These are phyloP conservation scores for Entonaema liquescens DNA, from an alignment of 495 filamentous ascomycete genomes.

Conservation along the genomic window DNA sequence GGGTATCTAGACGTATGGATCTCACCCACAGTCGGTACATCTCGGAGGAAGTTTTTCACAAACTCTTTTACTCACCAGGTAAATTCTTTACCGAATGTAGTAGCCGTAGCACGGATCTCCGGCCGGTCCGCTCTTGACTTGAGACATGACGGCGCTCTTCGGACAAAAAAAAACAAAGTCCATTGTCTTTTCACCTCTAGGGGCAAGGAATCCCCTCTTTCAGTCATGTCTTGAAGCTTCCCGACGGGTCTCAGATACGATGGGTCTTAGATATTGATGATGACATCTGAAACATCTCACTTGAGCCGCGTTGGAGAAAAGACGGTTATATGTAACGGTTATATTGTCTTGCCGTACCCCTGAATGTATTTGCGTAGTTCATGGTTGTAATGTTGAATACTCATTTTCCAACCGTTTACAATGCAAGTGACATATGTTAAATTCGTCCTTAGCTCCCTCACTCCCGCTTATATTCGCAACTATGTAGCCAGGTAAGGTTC, in stretches of 20 bases:
- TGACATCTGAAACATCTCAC: conserved; percentile 43
- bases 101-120: conserved; percentile 39
- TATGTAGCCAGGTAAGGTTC: not conserved
- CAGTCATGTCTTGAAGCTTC: conserved; percentile 6
- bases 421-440: conserved; percentile 15
- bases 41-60: conserved; percentile 33
- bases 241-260: conserved; percentile 29
- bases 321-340: conserved; percentile 43
- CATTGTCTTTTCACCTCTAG: conserved; percentile 27
- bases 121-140: conserved; percentile 29
- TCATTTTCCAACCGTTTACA: conserved; percentile 17
- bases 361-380: conserved; percentile 11
- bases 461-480: conserved; percentile 7
- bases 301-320: conserved; percentile 44
- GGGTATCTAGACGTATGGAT: conserved; percentile 12
- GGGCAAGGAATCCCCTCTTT: not conserved
- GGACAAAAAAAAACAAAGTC: conserved; percentile 37
- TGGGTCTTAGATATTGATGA: conserved; percentile 35
- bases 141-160: conserved; percentile 36
- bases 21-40: conserved; percentile 14
- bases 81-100: conserved; percentile 13
- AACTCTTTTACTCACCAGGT: conserved; percentile 1
- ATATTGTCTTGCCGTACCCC: conserved; percentile 37
- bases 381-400: conserved; percentile 20
- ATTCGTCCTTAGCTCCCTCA: conserved; percentile 12